Evolutionary conservation across 2,329 filamentous ascomycete species (phyloP).

Genomic region (Aspergillus carbonarius): DNA sequence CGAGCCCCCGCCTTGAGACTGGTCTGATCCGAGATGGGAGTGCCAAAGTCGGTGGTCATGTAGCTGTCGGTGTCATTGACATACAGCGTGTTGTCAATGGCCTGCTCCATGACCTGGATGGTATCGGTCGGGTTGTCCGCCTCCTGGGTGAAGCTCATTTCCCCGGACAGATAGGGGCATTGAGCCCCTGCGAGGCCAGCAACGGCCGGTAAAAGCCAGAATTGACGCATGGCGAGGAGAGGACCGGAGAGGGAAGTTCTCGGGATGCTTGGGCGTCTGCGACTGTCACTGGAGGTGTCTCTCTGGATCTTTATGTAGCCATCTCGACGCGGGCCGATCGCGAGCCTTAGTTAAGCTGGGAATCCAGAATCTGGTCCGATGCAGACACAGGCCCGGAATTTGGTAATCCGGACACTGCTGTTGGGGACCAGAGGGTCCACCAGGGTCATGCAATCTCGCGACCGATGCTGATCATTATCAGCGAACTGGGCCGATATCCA

Average conservation of each 20-base stretch:
- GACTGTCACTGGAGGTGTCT: too few species aligned
- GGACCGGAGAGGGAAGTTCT: too few species aligned
- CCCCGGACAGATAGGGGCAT: constrained; percentile 2
- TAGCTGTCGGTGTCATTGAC: constrained; percentile 56
- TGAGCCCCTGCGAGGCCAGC: constrained; percentile 3
- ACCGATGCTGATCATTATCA: not conserved
- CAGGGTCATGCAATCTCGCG: not conserved
- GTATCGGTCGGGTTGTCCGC: constrained; percentile 18
- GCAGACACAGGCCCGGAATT: not conserved
- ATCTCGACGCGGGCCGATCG: not conserved
- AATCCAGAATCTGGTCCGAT: not conserved
- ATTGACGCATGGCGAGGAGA: not conserved
- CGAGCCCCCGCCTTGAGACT: constrained; percentile 64
- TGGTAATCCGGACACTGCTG: not conserved
- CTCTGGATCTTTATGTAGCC: not conserved
- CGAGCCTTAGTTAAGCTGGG: not conserved
- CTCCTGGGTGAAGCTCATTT: constrained; percentile 4
- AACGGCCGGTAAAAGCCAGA: constrained; percentile 2
- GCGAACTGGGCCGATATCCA: not conserved
- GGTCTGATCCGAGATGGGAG: constrained; percentile 64
- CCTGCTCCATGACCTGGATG: constrained; percentile 33
- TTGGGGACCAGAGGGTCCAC: not conserved
- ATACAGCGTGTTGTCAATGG: constrained; percentile 42
- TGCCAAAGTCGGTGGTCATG: constrained; percentile 66
- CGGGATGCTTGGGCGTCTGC: too few species aligned